Percentiles rank a stretch among this genome's conserved stretches.
Evolutionary conservation across 768 basidiomycete genomes (phyloP).

Genomic region (Pleurotus tuoliensis): DNA sequence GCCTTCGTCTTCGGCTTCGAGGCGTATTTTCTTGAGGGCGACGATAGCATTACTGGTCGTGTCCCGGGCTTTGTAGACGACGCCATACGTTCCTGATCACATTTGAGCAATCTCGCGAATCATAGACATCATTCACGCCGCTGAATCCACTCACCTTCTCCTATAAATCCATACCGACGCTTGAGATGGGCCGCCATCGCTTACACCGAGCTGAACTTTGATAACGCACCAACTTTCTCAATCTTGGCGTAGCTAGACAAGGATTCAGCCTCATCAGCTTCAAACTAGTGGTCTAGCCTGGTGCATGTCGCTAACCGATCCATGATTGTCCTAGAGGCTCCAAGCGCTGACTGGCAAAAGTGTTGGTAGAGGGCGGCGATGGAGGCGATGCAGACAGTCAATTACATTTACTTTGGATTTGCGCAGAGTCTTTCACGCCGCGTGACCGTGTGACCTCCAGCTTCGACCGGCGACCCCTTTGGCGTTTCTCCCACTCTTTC

Average conservation of each 20-base stretch:
- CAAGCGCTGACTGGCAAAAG: too few relatives aligned
- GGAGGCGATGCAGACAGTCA: too few relatives aligned
- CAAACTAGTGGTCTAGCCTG: slow-evolving; percentile 11
- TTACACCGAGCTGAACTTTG: background rate
- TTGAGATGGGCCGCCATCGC: background rate
- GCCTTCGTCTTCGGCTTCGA: slow-evolving; percentile 98
- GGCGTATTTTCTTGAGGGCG: slow-evolving; percentile 96
- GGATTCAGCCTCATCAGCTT: slow-evolving; percentile 13
- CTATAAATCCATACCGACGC: slow-evolving; percentile 22
- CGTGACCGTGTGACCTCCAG: too few relatives aligned
- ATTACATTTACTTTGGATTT: too few relatives aligned
- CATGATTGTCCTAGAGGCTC: slow-evolving; percentile 22
- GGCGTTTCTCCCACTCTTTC: too few relatives aligned
- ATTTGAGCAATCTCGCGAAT: slow-evolving; percentile 1
- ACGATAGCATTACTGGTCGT: slow-evolving; percentile 76
- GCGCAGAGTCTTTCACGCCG: too few relatives aligned
- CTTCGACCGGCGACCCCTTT: too few relatives aligned
- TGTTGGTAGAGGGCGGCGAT: too few relatives aligned
- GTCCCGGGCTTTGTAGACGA: slow-evolving; percentile 96
- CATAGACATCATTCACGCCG: too few relatives aligned
- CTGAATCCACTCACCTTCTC: slow-evolving; percentile 40
- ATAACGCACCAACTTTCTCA: slow-evolving; percentile 92
- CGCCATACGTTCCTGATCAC: slow-evolving; percentile 87
- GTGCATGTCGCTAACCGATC: slow-evolving; percentile 35
- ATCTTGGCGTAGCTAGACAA: slow-evolving; percentile 85